A percentile compares a stretch with the other conserved stretches of the same genome.
These are phyloP conservation scores for Pestalotiopsis sp. DNA, from an alignment of 2,329 filamentous ascomycete species.

Conservation along the genomic window DNA sequence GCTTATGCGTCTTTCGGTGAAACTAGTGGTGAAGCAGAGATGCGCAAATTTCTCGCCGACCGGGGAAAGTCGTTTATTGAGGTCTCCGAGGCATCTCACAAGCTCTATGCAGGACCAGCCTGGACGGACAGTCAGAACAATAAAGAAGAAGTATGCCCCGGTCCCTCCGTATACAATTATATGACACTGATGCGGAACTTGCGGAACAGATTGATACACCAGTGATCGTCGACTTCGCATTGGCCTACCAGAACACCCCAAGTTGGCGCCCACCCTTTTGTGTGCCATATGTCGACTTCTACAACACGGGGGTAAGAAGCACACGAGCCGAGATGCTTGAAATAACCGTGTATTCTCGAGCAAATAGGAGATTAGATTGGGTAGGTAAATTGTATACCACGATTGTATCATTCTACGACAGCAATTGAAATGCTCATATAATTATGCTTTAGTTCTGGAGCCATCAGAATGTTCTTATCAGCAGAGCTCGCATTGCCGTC, in stretches of 20 bases:
- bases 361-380: not conserved
- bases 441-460: not conserved
- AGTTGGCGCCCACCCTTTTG: not conserved
- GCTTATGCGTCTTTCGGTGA: slow-evolving; percentile 11
- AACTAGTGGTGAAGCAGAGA: not conserved
- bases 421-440: not conserved
- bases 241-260: slow-evolving; percentile 23
- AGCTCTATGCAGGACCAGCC: slow-evolving; percentile 28
- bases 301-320: not conserved
- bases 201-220: slow-evolving; percentile 27
- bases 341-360: not conserved
- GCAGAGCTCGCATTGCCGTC: not conserved
- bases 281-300: not conserved
- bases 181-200: slow-evolving; percentile 9
- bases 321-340: not conserved
- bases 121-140: not conserved
- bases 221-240: slow-evolving; percentile 32
- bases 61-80: slow-evolving; percentile 24
- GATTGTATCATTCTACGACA: not conserved
- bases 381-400: not conserved
- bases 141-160: not conserved
- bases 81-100: slow-evolving; percentile 25
- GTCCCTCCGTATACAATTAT: not conserved
- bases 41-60: slow-evolving; percentile 10
- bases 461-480: not conserved